Evolutionary conservation across 2,329 filamentous ascomycete genomes (phyloP), one percentile per base, ranked within the genome.

Genomic region (Annulohypoxylon truncatum): DNA sequence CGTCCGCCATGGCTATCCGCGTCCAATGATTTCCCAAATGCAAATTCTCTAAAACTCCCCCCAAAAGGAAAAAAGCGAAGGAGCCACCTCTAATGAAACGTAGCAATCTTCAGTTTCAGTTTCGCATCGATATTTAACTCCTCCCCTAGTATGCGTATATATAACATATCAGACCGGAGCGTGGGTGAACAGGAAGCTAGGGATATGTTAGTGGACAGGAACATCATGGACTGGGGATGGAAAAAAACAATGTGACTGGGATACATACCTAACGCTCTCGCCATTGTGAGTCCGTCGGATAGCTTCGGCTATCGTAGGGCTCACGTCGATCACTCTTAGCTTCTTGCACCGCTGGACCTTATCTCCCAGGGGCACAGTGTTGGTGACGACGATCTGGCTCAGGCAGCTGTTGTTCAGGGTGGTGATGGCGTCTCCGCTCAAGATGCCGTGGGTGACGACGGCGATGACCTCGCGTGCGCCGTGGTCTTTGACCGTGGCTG

Each of bases 361-460:
- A 77, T 92, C 90, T 71, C 88, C 85, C 68, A 93, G 86, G 3
- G 92, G 91, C 15, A 94, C 91, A 2, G 92, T 94, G 79, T 94
- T 94, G 52, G 91, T 93, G 50, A 93, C 90, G 20, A 94, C 91
- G 29, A 94, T 82, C 76, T 89, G 88, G 74, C 84, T 88, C 71
- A 94, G 79, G 72, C 86, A 84, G 74, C 90, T 92, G 66, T 84
- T 85, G 77, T 93, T 93, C 71, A 92, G 79, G 74, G 87, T 90
- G 75, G 92, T 87, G 57, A 92, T 92, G 10, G 92, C 92, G 72
- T 92, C 90, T 33, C 76, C 76, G 60, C 75, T 76, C 54, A 98
- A 82, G 64, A 97, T 97, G 33, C 94, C 94, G 77, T 97, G 95
- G 0, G 95, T 97, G 63, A 98, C 96, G 71, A 98, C 96, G 22